Evolutionary conservation across 2,329 filamentous ascomycete genomes (phyloP).

Genomic region (Trichoderma guizhouense): DNA sequence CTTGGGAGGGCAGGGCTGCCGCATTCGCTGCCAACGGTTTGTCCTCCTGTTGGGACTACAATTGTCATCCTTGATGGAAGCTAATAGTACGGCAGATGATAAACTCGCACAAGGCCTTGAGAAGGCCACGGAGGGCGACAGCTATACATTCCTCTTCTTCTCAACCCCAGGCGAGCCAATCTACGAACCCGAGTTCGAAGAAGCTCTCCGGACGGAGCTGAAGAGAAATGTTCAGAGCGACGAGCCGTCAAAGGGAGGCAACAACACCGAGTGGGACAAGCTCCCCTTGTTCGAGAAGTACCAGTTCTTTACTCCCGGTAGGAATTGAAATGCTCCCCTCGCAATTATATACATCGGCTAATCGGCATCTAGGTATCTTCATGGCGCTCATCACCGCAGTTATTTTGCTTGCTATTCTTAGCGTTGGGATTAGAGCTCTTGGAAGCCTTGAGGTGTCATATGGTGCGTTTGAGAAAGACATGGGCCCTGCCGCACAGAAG

Average conservation of each 20-base stretch:
- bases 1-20: conserved; percentile 40
- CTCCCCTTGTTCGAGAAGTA: conserved; percentile 82
- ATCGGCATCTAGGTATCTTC: conserved; percentile 67
- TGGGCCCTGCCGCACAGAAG: conserved; percentile 83
- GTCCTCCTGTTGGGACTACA: neutral
- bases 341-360: neutral
- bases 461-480: conserved; percentile 94
- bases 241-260: conserved; percentile 35
- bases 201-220: conserved; percentile 66
- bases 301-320: conserved; percentile 88
- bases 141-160: conserved; percentile 74
- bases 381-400: conserved; percentile 73
- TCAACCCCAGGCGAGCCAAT: conserved; percentile 56
- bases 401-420: conserved; percentile 72
- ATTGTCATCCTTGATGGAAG: neutral
- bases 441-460: conserved; percentile 84
- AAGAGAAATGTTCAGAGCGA: conserved; percentile 54
- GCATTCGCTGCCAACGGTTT: conserved; percentile 46
- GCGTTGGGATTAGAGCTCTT: conserved; percentile 73
- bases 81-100: conserved; percentile 38
- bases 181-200: conserved; percentile 65
- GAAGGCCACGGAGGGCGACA: conserved; percentile 36
- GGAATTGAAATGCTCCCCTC: neutral
- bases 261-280: conserved; percentile 40
- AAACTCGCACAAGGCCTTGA: conserved; percentile 49